A percentile compares a stretch with the other conserved stretches of the same genome.
Conservation (phyloP, 2,329 filamentous ascomycete genomes). For the Ceratocystis variospora region DNA sequence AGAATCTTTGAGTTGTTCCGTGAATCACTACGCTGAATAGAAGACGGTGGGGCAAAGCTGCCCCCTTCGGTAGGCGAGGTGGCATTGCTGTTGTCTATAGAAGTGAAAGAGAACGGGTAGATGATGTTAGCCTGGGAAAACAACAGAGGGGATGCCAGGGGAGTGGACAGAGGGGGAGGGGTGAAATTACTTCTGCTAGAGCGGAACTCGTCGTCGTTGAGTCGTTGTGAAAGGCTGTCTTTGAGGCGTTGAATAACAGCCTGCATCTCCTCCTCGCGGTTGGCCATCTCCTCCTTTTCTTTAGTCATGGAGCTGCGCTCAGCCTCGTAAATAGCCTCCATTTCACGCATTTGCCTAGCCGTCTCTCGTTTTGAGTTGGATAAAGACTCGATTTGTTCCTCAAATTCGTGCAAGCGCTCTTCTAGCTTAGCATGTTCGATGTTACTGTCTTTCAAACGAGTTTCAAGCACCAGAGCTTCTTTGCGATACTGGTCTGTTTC, state of each 20-base stretch:
- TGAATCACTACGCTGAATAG: slow-evolving; percentile 75
- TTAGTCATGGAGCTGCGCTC: slow-evolving; percentile 77
- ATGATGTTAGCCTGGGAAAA: background rate
- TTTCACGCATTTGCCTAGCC: slow-evolving; percentile 70
- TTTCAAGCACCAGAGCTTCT: slow-evolving; percentile 71
- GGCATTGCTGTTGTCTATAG: slow-evolving; percentile 29
- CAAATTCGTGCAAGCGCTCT: slow-evolving; percentile 73
- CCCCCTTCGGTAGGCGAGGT: slow-evolving; percentile 57
- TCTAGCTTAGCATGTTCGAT: slow-evolving; percentile 77
- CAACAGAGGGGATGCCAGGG: background rate
- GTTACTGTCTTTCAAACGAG: slow-evolving; percentile 70
- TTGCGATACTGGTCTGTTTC: slow-evolving; percentile 68
- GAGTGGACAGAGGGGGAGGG: background rate
- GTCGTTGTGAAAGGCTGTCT: slow-evolving; percentile 69
- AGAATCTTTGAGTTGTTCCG: slow-evolving; percentile 80
- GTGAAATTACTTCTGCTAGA: slow-evolving; percentile 17
- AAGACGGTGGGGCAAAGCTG: slow-evolving; percentile 73
- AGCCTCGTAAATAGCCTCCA: slow-evolving; percentile 83
- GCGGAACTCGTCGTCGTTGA: slow-evolving; percentile 31
- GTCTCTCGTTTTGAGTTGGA: slow-evolving; percentile 76
- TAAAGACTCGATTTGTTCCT: slow-evolving; percentile 67
- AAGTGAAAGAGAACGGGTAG: slow-evolving; percentile 13
- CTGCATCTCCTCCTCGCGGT: slow-evolving; percentile 81
- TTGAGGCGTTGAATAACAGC: slow-evolving; percentile 81
- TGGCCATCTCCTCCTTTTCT: slow-evolving; percentile 79